Percentiles rank a stretch among this genome's conserved stretches.
These are phyloP conservation scores for Saposhnikovia divaricata DNA, from an alignment of 129 eudicot species.

Conservation along the genomic window DNA sequence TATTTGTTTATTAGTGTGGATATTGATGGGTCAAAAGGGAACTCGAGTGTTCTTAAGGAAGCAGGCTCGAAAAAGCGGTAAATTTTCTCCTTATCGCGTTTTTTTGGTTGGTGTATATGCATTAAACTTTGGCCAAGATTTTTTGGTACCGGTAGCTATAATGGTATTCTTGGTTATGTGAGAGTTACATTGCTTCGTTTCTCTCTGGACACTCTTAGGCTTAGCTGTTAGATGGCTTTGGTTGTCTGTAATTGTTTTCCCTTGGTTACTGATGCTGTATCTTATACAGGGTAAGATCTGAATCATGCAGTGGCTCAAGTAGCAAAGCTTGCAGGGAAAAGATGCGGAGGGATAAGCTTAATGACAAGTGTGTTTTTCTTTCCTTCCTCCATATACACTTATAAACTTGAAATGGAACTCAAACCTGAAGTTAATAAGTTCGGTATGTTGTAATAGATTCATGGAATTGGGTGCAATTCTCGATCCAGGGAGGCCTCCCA, in stretches of 20 bases:
- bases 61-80: slow-evolving; percentile 69
- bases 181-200: background rate
- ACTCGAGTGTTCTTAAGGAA: slow-evolving; percentile 43
- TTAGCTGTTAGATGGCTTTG: background rate
- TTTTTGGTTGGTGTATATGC: background rate
- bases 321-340: slow-evolving; percentile 95
- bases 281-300: slow-evolving; percentile 54
- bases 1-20: slow-evolving; percentile 37
- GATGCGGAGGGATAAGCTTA: slow-evolving; percentile 77
- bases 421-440: slow-evolving; percentile 4
- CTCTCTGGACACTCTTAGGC: background rate
- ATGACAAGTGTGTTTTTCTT: slow-evolving; percentile 48
- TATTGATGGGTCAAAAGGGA: slow-evolving; percentile 53
- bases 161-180: background rate
- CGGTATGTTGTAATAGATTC: slow-evolving; percentile 34
- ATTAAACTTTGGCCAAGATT: background rate
- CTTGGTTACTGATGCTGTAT: background rate
- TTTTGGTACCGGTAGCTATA: background rate
- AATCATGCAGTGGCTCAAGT: slow-evolving; percentile 55
- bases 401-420: background rate
- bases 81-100: slow-evolving; percentile 1
- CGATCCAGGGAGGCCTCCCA: slow-evolving; percentile 77
- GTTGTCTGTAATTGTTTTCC: background rate
- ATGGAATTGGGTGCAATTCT: slow-evolving; percentile 77
- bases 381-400: background rate